phyloP scores from a whole-genome alignment of 352 stramenopile genomes.

The Halophytophthora batemanensis region DNA sequence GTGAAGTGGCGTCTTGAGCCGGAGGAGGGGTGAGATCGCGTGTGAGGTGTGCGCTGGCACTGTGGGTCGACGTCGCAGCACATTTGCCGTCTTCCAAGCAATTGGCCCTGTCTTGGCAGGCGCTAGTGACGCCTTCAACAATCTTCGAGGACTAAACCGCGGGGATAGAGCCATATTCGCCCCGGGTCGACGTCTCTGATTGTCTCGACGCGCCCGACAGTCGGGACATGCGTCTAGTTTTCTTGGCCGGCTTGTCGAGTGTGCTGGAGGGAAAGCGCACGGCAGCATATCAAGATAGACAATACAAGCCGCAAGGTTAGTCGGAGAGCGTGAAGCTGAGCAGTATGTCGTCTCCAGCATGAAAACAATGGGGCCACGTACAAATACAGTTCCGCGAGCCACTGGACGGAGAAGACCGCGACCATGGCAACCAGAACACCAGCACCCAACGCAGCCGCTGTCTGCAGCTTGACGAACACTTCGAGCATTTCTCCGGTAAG shows the following conservation, averaged over 20 bases:
- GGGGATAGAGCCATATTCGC: slow-evolving; percentile 30
- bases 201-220: slow-evolving; percentile 14
- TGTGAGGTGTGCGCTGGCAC: too few relatives aligned
- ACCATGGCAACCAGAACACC: slow-evolving; percentile 25
- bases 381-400: slow-evolving; percentile 18
- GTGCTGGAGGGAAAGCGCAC: slow-evolving; percentile 8
- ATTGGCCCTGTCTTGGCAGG: too few relatives aligned
- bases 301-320: slow-evolving; percentile 17
- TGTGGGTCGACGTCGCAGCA: too few relatives aligned
- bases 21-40: too few relatives aligned
- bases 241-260: slow-evolving; percentile 7
- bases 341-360: too few relatives aligned
- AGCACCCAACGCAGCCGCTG: slow-evolving; percentile 33
- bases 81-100: too few relatives aligned
- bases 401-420: slow-evolving; percentile 32
- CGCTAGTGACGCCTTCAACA: neutral
- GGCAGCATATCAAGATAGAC: slow-evolving; percentile 6
- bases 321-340: slow-evolving; percentile 1
- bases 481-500: slow-evolving; percentile 19
- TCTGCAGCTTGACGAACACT: slow-evolving; percentile 41
- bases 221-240: slow-evolving; percentile 12
- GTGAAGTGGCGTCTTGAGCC: too few relatives aligned
- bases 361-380: slow-evolving; percentile 15
- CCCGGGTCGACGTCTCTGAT: slow-evolving; percentile 9
- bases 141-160: slow-evolving; percentile 14